These are phyloP conservation scores for Eutrema heterophyllum DNA, from an alignment of 345 rosid species.

Conservation along the genomic window DNA sequence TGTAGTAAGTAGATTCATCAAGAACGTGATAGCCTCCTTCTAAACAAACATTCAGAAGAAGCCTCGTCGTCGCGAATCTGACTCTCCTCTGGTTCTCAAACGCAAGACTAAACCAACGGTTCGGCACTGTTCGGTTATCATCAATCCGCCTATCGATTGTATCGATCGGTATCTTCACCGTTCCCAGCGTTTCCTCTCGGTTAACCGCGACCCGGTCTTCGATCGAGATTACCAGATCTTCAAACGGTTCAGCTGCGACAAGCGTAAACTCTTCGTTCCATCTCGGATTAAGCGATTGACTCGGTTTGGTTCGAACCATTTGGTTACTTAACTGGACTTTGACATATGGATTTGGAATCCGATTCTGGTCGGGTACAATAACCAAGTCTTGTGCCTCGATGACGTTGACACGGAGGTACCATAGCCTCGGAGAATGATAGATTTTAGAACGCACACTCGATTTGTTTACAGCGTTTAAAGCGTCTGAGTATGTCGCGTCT, in stretches of 20 bases:
- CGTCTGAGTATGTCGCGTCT: slow-evolving; percentile 88
- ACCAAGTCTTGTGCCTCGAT: slow-evolving; percentile 86
- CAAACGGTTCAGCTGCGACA: slow-evolving; percentile 91
- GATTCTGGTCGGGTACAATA: slow-evolving; percentile 43
- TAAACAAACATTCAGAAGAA: slow-evolving; percentile 60
- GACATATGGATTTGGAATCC: slow-evolving; percentile 62
- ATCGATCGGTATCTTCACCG: slow-evolving; percentile 41
- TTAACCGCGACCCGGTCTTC: slow-evolving; percentile 62
- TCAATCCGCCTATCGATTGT: slow-evolving; percentile 52
- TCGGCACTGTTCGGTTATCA: slow-evolving; percentile 39
- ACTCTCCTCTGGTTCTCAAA: slow-evolving; percentile 54
- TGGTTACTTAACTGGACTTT: slow-evolving; percentile 68
- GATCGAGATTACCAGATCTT: slow-evolving; percentile 60
- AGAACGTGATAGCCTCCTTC: slow-evolving; percentile 99
- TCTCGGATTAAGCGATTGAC: slow-evolving; percentile 54
- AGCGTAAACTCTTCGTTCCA: slow-evolving; percentile 93
- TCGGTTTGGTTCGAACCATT: slow-evolving; percentile 54
- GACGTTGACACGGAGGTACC: slow-evolving; percentile 83
- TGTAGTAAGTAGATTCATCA: slow-evolving; percentile 84
- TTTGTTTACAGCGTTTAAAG: slow-evolving; percentile 46
- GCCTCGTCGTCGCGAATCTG: slow-evolving; percentile 55
- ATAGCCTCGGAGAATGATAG: slow-evolving; percentile 85
- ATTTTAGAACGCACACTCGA: slow-evolving; percentile 69
- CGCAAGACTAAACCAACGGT: slow-evolving; percentile 61
- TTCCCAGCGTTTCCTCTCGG: slow-evolving; percentile 75